Evolutionary conservation across 2,329 filamentous ascomycete genomes (phyloP).

Genomic region (Ophiocordyceps unilateralis): DNA sequence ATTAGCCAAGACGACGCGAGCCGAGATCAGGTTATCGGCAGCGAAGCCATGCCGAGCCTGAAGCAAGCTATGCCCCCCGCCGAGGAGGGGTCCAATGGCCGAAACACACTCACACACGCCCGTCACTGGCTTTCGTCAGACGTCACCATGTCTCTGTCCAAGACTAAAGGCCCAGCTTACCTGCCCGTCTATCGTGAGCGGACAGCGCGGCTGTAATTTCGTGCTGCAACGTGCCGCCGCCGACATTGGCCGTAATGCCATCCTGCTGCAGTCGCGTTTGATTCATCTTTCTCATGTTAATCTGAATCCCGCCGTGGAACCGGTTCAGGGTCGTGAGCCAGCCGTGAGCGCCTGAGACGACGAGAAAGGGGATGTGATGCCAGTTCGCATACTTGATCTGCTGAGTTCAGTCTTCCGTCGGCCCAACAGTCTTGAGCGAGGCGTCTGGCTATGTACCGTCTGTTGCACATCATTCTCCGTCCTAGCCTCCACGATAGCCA

Average conservation of each 20-base stretch:
- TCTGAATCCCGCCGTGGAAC: conserved; percentile 3
- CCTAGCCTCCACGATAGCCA: not conserved
- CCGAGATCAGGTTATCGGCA: conserved; percentile 15
- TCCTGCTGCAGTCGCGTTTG: not conserved
- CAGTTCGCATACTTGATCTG: conserved; percentile 6
- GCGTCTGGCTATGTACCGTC: not conserved
- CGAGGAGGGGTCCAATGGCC: conserved; percentile 1
- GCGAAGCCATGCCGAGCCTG: conserved; percentile 8
- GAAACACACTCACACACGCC: not conserved
- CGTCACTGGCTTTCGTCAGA: not conserved
- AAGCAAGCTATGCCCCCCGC: conserved; percentile 1
- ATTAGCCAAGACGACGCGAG: conserved; percentile 14
- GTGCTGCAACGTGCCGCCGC: conserved; percentile 3
- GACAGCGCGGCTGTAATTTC: conserved; percentile 2
- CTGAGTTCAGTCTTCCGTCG: not conserved
- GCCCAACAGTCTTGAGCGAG: too few relatives aligned
- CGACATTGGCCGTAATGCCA: conserved; percentile 1
- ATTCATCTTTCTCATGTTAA: conserved; percentile 5
- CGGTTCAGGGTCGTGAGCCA: conserved; percentile 1
- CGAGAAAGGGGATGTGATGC: conserved; percentile 4
- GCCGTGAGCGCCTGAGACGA: conserved; percentile 4
- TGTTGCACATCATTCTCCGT: conserved; percentile 1
- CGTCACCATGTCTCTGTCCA: not conserved
- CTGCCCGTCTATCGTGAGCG: conserved; percentile 2
- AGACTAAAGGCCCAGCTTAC: not conserved